phyloP scores from a whole-genome alignment of 2,329 filamentous ascomycete genomes.

The Chaetomium globosum region DNA sequence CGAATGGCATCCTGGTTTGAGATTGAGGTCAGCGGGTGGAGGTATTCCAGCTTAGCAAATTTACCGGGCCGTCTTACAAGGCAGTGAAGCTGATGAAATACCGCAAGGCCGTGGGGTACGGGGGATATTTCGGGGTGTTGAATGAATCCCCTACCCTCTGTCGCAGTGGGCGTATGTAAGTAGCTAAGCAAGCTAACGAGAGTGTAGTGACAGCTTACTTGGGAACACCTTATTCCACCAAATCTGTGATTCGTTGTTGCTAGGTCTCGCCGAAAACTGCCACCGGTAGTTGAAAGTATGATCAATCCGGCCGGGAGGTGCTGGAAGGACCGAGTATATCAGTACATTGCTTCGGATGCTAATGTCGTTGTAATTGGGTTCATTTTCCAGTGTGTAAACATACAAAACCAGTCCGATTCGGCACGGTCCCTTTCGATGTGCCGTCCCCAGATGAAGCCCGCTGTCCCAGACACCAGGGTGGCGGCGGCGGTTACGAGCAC shows the following conservation, averaged over 20 bases:
- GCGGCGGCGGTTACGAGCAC: background rate
- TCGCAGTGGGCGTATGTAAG: background rate
- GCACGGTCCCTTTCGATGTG: background rate
- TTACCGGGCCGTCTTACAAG: background rate
- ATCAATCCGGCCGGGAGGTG: background rate
- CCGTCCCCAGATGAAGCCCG: background rate
- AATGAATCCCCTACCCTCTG: background rate
- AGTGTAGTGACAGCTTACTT: background rate
- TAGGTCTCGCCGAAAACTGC: slow-evolving; percentile 1
- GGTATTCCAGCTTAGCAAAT: background rate
- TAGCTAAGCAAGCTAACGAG: background rate
- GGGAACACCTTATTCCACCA: slow-evolving; percentile 2
- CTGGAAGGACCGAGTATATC: background rate
- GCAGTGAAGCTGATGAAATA: slow-evolving; percentile 1
- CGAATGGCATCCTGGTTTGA: background rate
- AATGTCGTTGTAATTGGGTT: no score
- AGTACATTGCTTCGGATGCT: background rate
- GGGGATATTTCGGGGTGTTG: background rate
- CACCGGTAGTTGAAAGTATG: background rate
- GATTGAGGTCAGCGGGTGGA: background rate
- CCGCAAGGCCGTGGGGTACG: background rate
- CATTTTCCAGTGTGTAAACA: background rate
- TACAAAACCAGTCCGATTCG: background rate
- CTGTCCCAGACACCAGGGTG: background rate
- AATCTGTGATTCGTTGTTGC: slow-evolving; percentile 1